Percentiles rank a stretch among this genome's conserved stretches.
Evolutionary conservation across 371 early-diverging fungal species (phyloP).

Genomic region (Lichtheimia ornata): DNA sequence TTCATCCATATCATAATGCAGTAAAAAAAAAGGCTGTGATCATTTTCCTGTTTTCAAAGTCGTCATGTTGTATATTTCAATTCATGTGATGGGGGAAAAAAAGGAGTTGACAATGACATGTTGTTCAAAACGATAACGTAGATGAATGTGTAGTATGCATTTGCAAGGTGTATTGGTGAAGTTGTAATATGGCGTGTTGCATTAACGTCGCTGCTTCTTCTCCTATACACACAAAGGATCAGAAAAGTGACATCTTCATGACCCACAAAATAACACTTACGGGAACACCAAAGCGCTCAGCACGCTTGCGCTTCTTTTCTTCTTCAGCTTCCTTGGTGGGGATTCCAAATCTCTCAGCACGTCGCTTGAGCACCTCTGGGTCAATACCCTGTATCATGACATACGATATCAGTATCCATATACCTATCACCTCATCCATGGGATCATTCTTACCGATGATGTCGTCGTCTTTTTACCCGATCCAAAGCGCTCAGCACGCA

Average conservation of each 20-base stretch:
- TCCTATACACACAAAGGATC: background rate
- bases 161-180: too few species aligned
- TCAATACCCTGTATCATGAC: slow-evolving; percentile 25
- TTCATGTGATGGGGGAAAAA: too few species aligned
- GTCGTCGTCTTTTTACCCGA: background rate
- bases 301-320: slow-evolving; percentile 70
- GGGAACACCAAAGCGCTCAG: slow-evolving; percentile 52
- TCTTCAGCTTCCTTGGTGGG: slow-evolving; percentile 47
- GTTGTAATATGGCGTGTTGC: background rate
- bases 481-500: slow-evolving; percentile 50
- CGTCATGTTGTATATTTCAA: too few species aligned
- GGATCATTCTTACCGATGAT: slow-evolving; percentile 1
- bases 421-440: too few species aligned
- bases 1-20: too few species aligned
- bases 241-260: background rate
- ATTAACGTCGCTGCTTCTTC: slow-evolving; percentile 1
- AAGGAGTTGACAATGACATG: too few species aligned
- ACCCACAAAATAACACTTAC: background rate
- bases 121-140: too few species aligned
- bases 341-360: slow-evolving; percentile 55
- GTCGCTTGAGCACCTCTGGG: slow-evolving; percentile 49
- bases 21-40: too few species aligned
- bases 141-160: too few species aligned
- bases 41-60: too few species aligned
- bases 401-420: background rate